These are phyloP conservation scores for Pestalotiopsis sp. DNA, from an alignment of 2,329 filamentous ascomycete genomes.

Conservation along the genomic window DNA sequence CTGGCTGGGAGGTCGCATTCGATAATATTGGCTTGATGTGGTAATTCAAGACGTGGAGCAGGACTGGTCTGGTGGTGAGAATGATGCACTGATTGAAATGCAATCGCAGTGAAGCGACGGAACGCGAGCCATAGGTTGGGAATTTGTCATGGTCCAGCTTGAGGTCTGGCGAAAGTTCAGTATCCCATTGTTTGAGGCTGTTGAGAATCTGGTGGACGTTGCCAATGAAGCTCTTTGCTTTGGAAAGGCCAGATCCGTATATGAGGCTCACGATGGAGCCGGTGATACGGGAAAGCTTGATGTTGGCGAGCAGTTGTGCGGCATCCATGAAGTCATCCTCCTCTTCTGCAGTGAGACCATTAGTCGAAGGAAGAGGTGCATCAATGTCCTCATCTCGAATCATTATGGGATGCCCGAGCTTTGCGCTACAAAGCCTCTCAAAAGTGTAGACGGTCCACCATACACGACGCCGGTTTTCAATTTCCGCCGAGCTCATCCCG, in stretches of 20 bases:
- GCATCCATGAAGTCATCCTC: constrained; percentile 22
- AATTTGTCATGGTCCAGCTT: constrained; percentile 27
- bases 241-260: constrained; percentile 14
- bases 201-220: constrained; percentile 34
- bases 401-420: constrained; percentile 44
- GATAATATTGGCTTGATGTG: constrained; percentile 12
- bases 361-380: constrained; percentile 34
- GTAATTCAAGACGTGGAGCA: constrained; percentile 22
- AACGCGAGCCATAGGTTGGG: constrained; percentile 20
- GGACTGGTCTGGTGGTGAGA: constrained; percentile 21
- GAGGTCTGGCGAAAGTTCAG: constrained; percentile 34
- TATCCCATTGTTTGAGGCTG: constrained; percentile 38
- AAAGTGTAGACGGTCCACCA: constrained; percentile 37
- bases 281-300: constrained; percentile 33
- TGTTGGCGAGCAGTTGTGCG: constrained; percentile 28
- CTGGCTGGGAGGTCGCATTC: background rate
- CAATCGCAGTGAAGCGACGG: constrained; percentile 21
- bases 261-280: constrained; percentile 21
- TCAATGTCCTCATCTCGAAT: constrained; percentile 45
- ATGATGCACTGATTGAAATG: constrained; percentile 25
- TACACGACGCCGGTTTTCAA: constrained; percentile 34
- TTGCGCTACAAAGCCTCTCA: constrained; percentile 44
- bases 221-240: constrained; percentile 16
- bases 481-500: constrained; percentile 27
- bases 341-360: constrained; percentile 17